These are phyloP conservation scores for Penicillium paradoxum DNA, from an alignment of 495 filamentous ascomycete species.

Conservation along the genomic window DNA sequence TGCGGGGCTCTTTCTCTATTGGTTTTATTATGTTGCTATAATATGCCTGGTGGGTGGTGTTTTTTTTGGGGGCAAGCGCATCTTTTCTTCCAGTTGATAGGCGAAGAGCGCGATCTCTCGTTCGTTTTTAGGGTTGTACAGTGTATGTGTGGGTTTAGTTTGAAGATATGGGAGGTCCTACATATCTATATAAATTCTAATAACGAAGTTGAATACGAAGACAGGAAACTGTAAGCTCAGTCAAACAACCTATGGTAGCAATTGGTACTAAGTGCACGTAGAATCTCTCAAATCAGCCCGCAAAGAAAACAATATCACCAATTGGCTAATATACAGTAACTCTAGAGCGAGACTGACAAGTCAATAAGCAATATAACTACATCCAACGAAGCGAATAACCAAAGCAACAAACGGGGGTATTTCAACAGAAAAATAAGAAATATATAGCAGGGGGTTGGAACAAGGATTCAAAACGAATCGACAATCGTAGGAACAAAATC, in stretches of 20 bases:
- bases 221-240: background rate
- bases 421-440: slow-evolving; percentile 10
- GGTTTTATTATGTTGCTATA: too few species aligned
- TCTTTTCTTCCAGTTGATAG: background rate
- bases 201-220: background rate
- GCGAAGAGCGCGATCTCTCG: background rate
- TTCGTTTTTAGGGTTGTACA: background rate
- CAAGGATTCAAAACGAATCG: background rate
- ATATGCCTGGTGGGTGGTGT: too few species aligned
- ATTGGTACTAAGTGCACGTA: background rate
- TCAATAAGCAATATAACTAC: slow-evolving; percentile 18
- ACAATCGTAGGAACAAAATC: slow-evolving; percentile 4
- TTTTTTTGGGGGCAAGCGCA: background rate
- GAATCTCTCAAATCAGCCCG: background rate
- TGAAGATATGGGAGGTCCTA: background rate
- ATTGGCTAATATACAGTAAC: slow-evolving; percentile 35
- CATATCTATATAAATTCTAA: background rate
- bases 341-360: slow-evolving; percentile 26
- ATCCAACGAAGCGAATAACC: slow-evolving; percentile 14
- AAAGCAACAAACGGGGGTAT: slow-evolving; percentile 20
- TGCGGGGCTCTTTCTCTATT: slow-evolving; percentile 3
- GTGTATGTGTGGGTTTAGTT: background rate
- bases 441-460: background rate
- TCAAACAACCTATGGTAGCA: background rate
- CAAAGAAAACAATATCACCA: slow-evolving; percentile 4